Evolutionary conservation across 805 yeast genomes (phyloP), one percentile per base, ranked within the genome.

Genomic region (Zygosaccharomyces rouxii): DNA sequence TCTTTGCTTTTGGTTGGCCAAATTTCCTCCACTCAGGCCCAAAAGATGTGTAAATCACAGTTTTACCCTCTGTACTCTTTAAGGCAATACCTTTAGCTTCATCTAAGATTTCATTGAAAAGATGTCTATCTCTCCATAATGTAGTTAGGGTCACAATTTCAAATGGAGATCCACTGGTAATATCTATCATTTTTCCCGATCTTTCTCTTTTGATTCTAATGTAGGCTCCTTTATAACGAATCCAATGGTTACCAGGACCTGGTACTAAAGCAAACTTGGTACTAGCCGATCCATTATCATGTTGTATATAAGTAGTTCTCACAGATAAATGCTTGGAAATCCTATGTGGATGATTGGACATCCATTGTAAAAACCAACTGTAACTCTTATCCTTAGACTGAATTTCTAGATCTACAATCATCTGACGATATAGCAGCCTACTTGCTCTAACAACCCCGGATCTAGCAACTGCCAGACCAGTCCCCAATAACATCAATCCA

Each of bases 11-110:
- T 1, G 99, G 98, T 63, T 84, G 90, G 2, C 99, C 99, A 72
- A 94, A 94, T 4, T 96, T 96, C 60, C 98, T 76, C 99, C 99
- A 94, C 62, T 94, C 99, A 25, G 96, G 96, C 0, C 98, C 99
- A 88, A 94, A 92, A 9, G 96, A 86, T 3, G 97, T 88, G 66
- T 79, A 94, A 4, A 94, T 71, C 6, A 94, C 98, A 0, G 98
- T 94, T 62, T 89, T 92, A 6, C 99, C 98, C 62, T 89, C 95
- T 51, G 86, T 84, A 26, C 84, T 76, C 58, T 80, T 80, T 62
- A 89, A 74, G 0, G 98, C 98, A 71, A 88, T 69, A 33, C 73
- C 69, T 59, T 90, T 88, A 3, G 98, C 98, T 59, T 94, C 98
- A 14, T 75, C 76, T 46, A 94, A 72, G 52, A 94, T 71, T 7